A percentile compares a stretch with the other conserved stretches of the same genome.
phyloP scores from a whole-genome alignment of 805 yeast species.

The Wickerhamiella nectarea region DNA sequence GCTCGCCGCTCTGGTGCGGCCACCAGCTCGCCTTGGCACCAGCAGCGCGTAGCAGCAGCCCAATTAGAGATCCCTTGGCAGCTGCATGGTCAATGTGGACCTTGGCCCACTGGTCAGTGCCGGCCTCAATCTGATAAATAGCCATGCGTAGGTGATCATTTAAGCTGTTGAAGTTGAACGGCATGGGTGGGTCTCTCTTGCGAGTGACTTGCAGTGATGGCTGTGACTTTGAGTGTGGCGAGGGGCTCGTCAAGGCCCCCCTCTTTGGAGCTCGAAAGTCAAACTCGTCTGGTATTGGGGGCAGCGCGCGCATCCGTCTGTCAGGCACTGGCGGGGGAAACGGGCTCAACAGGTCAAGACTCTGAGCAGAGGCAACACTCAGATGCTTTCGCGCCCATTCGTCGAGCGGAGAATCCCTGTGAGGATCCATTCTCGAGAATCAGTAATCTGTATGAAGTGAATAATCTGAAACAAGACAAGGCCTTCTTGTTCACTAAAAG shows the following conservation, averaged over 20 bases:
- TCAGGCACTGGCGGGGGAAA: conserved; percentile 7
- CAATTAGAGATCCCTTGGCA: conserved; percentile 44
- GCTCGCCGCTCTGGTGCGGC: background rate
- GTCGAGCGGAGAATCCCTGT: conserved; percentile 5
- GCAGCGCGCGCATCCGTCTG: background rate
- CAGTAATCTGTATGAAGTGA: too few species aligned
- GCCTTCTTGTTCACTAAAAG: too few species aligned
- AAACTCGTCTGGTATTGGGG: conserved; percentile 4
- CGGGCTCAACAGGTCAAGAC: background rate
- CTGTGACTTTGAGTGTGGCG: background rate
- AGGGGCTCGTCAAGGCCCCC: background rate
- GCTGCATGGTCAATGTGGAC: conserved; percentile 56
- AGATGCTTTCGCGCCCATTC: conserved; percentile 7
- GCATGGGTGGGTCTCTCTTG: background rate
- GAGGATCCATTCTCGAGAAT: background rate
- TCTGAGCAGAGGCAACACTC: conserved; percentile 1
- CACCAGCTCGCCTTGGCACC: conserved; percentile 19
- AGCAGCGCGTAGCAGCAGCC: conserved; percentile 55
- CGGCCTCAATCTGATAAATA: conserved; percentile 28
- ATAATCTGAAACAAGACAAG: too few species aligned
- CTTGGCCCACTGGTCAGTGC: conserved; percentile 54
- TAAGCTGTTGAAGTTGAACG: conserved; percentile 1
- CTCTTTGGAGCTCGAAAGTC: background rate
- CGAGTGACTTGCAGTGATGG: background rate
- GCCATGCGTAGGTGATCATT: conserved; percentile 10